Base-by-base conservation (phyloP, 768 basidiomycete genomes). In the Coprinopsis marcescibilis region DNA sequence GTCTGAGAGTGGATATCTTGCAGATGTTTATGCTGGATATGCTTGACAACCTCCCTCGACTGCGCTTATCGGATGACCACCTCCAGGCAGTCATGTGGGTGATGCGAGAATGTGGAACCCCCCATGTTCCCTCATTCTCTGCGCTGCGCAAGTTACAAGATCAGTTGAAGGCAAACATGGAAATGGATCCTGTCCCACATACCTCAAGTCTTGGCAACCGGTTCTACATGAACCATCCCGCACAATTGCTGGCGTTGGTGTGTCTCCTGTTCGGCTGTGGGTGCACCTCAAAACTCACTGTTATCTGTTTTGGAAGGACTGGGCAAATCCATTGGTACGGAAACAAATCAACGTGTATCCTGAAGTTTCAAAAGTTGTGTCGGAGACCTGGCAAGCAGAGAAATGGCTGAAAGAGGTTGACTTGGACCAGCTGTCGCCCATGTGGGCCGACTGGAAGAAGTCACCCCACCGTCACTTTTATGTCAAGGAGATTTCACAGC, bases 1-100 rank as follows among this genome's bases (percentile, higher is more conserved):
- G 4, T 25, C 5, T 21, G 15, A 25, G 39, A 25, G 35, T 11
- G 17, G 11, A 11, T 23, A 12, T 10, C 25, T 17, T 21, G 13
- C 26, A 44, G 43, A 34, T 46, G 20, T 60, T 59, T 40, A 39
- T 62, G 26, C 52, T 66, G 4, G 60, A 68, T 40, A 51, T 54
- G 3, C 44, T 67, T 8, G 59, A 67, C 46, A 65, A 60, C 36
- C 46, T 69, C 3, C 65, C 62, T 1, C 50, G 63, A 0, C 54
- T 66, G n/a, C 60, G 56, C 11, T 48, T 69, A 6, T 66, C 66
- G 1, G 60, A 62, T 41, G 59, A 61, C 36, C 62, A 63, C 3
- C 23, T 68, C 4, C 57, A 59, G 32, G 35, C 54, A 12, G 55
- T 67, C 37, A 41, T 68, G 0, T 66, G 62, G 64, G 54, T 60